Base-by-base conservation (phyloP, 352 stramenopile species). In the Phytophthora boehmeriae region DNA sequence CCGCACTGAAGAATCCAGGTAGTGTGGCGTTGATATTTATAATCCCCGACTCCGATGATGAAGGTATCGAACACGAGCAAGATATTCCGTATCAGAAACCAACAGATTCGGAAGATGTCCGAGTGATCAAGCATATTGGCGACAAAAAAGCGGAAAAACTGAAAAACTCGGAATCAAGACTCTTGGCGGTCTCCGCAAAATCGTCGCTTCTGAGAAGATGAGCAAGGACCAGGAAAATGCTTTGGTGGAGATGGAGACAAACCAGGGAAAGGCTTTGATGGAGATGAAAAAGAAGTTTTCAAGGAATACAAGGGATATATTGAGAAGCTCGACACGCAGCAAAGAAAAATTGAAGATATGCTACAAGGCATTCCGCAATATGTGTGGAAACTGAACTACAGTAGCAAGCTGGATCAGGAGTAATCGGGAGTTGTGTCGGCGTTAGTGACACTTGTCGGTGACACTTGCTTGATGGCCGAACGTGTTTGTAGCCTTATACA, bases 331-430 rank as follows among this genome's bases (percentile, higher is more conserved):
- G 36, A 59, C 41, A 16, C 13, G 11, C 19, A 17, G 8, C 30
- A 22, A 19, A 1, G 19, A 2, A 34, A 17, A 32, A 45, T 34
- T 10, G 6, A 8, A 59, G 19, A 11, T 4, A 59, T 59, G 51
- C 13, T 59, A 27, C 13, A 20, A 10, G n/a, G 28, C 13, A 59
- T 59, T 22, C 51, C 19, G 19, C 51, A 59, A 27, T 59, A 59
- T 10, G 41, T 51, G 25, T 50, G 39, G 39, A 22, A 50, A n/a
- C n/a, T n/a, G n/a, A n/a, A n/a, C n/a, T n/a, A n/a, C n/a, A n/a
- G n/a, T n/a, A n/a, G n/a, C n/a, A n/a, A n/a, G n/a, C n/a, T n/a
- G n/a, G n/a, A n/a, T n/a, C n/a, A n/a, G n/a, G n/a, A n/a, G n/a
- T n/a, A n/a, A n/a, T n/a, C n/a, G n/a, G n/a, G n/a, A n/a, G n/a